Conservation (phyloP, 306 rosid genomes). For the Luffa aegyptiaca region DNA sequence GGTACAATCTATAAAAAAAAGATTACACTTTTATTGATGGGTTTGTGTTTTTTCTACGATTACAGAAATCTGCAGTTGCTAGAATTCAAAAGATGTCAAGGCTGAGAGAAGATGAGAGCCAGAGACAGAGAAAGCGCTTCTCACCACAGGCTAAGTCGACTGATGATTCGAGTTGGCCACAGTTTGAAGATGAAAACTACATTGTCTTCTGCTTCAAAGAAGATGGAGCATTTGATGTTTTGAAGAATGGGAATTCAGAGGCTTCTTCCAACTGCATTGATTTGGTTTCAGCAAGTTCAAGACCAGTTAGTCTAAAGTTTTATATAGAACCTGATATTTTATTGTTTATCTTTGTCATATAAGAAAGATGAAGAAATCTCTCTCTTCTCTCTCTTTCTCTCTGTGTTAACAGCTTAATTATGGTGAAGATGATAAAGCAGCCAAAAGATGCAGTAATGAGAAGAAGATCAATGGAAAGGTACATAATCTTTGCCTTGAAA, state of each 20-base stretch:
- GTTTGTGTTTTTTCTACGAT: no score
- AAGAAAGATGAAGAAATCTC: neutral
- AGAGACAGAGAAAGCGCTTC: constrained; percentile 10
- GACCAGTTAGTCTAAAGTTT: constrained; percentile 47
- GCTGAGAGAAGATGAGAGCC: constrained; percentile 11
- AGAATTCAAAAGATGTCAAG: neutral
- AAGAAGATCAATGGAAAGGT: constrained; percentile 27
- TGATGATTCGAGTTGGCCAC: constrained; percentile 30
- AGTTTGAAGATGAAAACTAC: constrained; percentile 36
- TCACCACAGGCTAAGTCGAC: neutral
- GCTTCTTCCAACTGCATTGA: constrained; percentile 2
- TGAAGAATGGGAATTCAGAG: constrained; percentile 24
- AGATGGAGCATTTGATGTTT: constrained; percentile 41
- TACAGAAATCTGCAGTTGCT: no score
- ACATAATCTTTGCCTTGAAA: neutral
- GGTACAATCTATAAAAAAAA: no score
- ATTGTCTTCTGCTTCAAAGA: constrained; percentile 55
- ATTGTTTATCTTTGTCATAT: neutral
- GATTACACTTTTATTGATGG: no score
- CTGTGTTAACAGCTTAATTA: constrained; percentile 30
- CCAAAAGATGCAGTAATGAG: constrained; percentile 15
- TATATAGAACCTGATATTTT: neutral
- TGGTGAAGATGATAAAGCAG: constrained; percentile 21
- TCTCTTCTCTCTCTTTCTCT: neutral
- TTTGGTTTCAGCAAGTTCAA: constrained; percentile 19